A percentile compares a stretch with the other conserved stretches of the same genome.
phyloP scores from a whole-genome alignment of 2,329 filamentous ascomycete genomes.

The Alternaria gaisen region DNA sequence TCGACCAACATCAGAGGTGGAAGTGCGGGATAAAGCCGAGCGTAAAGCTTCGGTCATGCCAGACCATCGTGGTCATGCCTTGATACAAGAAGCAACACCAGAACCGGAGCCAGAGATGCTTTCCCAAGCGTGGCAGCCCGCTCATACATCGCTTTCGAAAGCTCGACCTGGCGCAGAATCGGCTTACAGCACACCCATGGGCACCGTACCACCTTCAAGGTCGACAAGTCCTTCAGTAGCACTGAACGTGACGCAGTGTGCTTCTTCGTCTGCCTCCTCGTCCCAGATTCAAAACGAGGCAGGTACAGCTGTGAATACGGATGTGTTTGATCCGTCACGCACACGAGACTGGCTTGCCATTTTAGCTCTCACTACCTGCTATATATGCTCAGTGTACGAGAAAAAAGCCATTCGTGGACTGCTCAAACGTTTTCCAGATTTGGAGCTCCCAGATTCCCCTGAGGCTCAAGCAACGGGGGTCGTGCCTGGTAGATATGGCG shows the following conservation, averaged over 20 bases:
- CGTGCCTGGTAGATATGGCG: neutral
- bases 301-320: neutral
- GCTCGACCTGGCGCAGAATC: neutral
- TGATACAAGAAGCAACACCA: neutral
- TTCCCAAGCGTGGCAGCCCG: constrained; percentile 21
- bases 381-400: neutral
- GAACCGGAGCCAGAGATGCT: constrained; percentile 20
- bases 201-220: constrained; percentile 2
- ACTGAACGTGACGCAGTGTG: neutral
- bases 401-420: neutral
- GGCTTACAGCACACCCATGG: constrained; percentile 25
- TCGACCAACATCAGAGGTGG: neutral
- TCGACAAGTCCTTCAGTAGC: neutral
- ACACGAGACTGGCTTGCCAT: neutral
- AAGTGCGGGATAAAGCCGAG: neutral
- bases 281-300: constrained; percentile 7
- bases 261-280: neutral
- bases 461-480: too few species aligned
- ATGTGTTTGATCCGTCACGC: neutral
- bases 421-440: neutral
- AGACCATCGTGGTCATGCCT: neutral
- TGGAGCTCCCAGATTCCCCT: too few species aligned
- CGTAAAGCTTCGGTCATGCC: neutral
- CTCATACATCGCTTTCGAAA: constrained; percentile 21
- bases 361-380: neutral